Base-by-base conservation (phyloP, 2,329 filamentous ascomycete species). In the Fusarium verrucosum region DNA sequence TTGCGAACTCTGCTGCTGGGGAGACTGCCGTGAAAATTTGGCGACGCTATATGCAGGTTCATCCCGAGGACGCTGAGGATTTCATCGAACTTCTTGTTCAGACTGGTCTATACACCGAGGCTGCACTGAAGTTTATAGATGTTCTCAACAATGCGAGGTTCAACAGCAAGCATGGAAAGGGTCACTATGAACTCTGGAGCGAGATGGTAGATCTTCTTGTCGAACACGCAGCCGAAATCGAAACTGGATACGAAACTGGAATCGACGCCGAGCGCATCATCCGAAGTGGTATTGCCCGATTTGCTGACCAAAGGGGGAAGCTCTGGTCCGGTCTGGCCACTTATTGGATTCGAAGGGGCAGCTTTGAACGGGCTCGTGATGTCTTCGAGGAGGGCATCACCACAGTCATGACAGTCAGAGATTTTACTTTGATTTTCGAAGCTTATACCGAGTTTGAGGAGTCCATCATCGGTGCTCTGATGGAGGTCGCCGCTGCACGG, bases 381-480 rank as follows among this genome's bases (percentile, higher is more conserved):
- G 85, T 96, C 5, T 98, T 97, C 68, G 95, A 99, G 78, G 94
- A 98, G 77, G 96, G 92, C 40, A 92, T 98, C 67, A 97, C 92
- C 11, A 98, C 94, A 2, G 96, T 97, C 64, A 98, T 98, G 94
- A 99, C 95, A 3, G 94, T 99, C 40, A 89, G 95, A 53, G 95
- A 99, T 78, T 99, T 99, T 74, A 96, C 94, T 1, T 86, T 98
- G 52, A 90, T 98, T 41, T 99, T 99, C 71, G 95, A 99, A 77
- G 91, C 94, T 0, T 99, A 98, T 73, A 89, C 92, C 28, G 95
- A 99, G 77, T 97, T 97, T 62, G 95, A 99, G 76, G 96, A 99
- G 79, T 94, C 94, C 0, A 90, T 98, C 68, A 97, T 98, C 65
- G 90, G 92, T 14, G 89, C 89, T 43, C 83, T 98, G 70, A 96